phyloP scores from a whole-genome alignment of 345 rosid species.

The Eucalyptus microcorys region DNA sequence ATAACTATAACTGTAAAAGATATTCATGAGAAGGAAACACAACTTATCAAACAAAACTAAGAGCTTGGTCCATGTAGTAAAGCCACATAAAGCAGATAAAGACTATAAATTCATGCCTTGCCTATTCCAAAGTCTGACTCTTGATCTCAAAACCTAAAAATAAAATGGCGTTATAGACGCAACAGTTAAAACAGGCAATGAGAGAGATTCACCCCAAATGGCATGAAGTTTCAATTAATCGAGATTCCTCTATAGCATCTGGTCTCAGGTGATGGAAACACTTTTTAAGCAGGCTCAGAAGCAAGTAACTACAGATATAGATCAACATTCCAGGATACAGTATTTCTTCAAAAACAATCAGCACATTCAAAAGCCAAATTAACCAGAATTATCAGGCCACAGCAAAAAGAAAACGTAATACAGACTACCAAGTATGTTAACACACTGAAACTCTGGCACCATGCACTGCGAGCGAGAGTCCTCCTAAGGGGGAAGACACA shows the following conservation, averaged over 20 bases:
- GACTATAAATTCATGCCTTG: not conserved
- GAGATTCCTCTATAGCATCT: not conserved
- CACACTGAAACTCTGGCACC: not conserved
- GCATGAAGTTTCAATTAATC: not conserved
- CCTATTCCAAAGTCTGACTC: not conserved
- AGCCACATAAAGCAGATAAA: not conserved
- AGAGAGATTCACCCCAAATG: not conserved
- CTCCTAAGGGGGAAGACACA: not conserved
- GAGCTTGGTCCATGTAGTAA: not conserved
- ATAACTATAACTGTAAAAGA: not conserved
- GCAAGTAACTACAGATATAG: not conserved
- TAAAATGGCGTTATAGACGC: not conserved
- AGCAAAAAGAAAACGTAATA: not conserved
- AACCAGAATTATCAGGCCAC: not conserved
- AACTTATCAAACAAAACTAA: not conserved
- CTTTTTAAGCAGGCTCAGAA: not conserved
- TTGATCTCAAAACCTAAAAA: not conserved
- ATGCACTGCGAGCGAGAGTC: not conserved
- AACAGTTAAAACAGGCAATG: not conserved
- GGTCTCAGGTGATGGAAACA: not conserved
- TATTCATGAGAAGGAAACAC: not conserved
- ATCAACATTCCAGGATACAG: not conserved
- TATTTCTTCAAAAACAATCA: not conserved
- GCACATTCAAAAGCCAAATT: not conserved
- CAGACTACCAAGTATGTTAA: not conserved